Evolutionary conservation across 345 rosid genomes (phyloP), one percentile per base, ranked within the genome.

Genomic region (Dipteronia sinensis): DNA sequence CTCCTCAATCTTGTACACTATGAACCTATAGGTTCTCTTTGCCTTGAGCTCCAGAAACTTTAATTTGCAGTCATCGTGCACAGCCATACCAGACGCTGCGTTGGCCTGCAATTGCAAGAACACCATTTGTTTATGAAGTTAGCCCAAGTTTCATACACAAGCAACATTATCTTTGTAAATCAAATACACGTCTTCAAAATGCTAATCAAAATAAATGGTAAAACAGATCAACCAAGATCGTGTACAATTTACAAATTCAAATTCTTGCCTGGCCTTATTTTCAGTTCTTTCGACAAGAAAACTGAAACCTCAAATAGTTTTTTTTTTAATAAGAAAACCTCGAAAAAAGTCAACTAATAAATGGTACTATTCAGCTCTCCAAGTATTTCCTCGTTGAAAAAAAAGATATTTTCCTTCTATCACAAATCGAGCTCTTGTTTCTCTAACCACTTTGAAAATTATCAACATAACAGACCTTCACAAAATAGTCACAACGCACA

Each of bases 61-160:
- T 71, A 88, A 77, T 81, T 90, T 90, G 87, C 93, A 90, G 25
- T 88, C 93, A 82, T 88, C 91, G 44, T 90, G 88, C 82, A 88
- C 93, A 79, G 90, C 91, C 87, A 90, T 88, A 61, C 93, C 93
- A 22, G 91, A 90, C 7, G 87, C 89, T 70, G 91, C 89, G 3
- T 89, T 89, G 51, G 91, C 91, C 93, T 90, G 79, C 22, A 17
- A 11, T 59, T 51, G 6, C 46, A 73, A 46, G 17, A 3, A 65
- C 29, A 49, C 5, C 40, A 77, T 13, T 1, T 55, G 47, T 38
- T 8, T 6, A 59, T 29, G 65, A 0, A 10, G 47, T 23, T 17
- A 69, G 22, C 29, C 38, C 38, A 49, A 3, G 58, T 55, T 75
- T 73, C 65, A 29, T 38, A 46, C 13, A 15, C 69, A 61, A 63